phyloP scores from a whole-genome alignment of 441 rosid species.

The Manihot esculenta region DNA sequence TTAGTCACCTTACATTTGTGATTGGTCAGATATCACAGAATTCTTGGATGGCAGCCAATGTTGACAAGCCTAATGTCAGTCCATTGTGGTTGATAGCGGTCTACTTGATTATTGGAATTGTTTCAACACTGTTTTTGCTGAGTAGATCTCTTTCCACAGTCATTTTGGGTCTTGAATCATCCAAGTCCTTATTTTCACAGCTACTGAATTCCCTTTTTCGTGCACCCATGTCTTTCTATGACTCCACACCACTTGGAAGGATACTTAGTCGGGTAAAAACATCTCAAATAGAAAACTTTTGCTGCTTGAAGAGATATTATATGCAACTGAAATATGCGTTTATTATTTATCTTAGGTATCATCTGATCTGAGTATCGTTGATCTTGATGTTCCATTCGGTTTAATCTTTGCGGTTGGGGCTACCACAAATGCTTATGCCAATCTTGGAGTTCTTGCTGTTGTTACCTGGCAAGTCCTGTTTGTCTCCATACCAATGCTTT shows the following conservation, averaged over 20 bases:
- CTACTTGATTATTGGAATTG: slow-evolving; percentile 64
- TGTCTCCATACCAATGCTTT: slow-evolving; percentile 77
- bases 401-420: slow-evolving; percentile 63
- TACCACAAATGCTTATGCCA: slow-evolving; percentile 54
- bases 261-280: slow-evolving; percentile 81
- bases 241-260: slow-evolving; percentile 95
- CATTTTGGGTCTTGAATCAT: slow-evolving; percentile 60
- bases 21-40: slow-evolving; percentile 70
- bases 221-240: slow-evolving; percentile 94
- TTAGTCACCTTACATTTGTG: slow-evolving; percentile 54
- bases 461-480: slow-evolving; percentile 95
- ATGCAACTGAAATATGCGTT: not conserved
- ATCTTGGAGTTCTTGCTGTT: slow-evolving; percentile 76
- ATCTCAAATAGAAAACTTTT: slow-evolving; percentile 11
- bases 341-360: slow-evolving; percentile 48
- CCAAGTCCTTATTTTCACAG: slow-evolving; percentile 77
- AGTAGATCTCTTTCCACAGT: slow-evolving; percentile 55
- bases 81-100: slow-evolving; percentile 59
- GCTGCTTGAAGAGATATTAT: not conserved
- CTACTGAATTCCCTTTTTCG: slow-evolving; percentile 84
- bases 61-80: slow-evolving; percentile 73
- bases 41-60: slow-evolving; percentile 94
- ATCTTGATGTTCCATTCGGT: slow-evolving; percentile 82
- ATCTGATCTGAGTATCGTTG: slow-evolving; percentile 90
- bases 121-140: slow-evolving; percentile 48